A percentile compares a stretch with the other conserved stretches of the same genome.
These are phyloP conservation scores for Amanita thiersii DNA, from an alignment of 768 basidiomycete species.

Conservation along the genomic window DNA sequence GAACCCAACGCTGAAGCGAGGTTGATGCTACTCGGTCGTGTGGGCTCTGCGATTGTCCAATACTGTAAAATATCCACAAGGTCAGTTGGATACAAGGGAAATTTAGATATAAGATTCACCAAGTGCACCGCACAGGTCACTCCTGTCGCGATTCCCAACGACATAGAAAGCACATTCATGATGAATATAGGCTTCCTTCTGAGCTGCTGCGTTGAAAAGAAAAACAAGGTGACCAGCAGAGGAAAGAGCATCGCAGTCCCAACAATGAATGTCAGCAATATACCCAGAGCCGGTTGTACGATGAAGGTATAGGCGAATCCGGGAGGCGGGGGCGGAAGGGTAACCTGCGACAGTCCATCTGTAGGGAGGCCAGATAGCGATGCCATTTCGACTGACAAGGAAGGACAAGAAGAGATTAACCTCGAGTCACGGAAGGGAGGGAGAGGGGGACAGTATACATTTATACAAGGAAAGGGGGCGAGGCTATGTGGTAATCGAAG, in stretches of 20 bases:
- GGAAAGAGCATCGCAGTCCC: slow-evolving; percentile 9
- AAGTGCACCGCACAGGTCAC: background rate
- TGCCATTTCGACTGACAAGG: too few species aligned
- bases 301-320: too few species aligned
- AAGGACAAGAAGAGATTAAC: too few species aligned
- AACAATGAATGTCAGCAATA: too few species aligned
- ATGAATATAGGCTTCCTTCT: slow-evolving; percentile 16
- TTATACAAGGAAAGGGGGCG: too few species aligned
- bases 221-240: slow-evolving; percentile 14
- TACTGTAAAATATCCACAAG: background rate
- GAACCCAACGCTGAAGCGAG: slow-evolving; percentile 9
- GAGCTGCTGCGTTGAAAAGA: slow-evolving; percentile 14
- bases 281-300: too few species aligned
- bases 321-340: too few species aligned
- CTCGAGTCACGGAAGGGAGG: too few species aligned
- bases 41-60: slow-evolving; percentile 2
- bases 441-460: too few species aligned
- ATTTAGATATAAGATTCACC: slow-evolving; percentile 9
- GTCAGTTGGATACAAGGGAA: slow-evolving; percentile 2
- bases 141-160: slow-evolving; percentile 11
- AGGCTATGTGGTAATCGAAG: too few species aligned
- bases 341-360: too few species aligned
- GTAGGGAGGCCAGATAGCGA: too few species aligned
- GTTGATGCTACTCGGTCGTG: slow-evolving; percentile 1
- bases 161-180: slow-evolving; percentile 15